phyloP scores from a whole-genome alignment of 2,329 filamentous ascomycete species.

The Colletotrichum ledebouriae region DNA sequence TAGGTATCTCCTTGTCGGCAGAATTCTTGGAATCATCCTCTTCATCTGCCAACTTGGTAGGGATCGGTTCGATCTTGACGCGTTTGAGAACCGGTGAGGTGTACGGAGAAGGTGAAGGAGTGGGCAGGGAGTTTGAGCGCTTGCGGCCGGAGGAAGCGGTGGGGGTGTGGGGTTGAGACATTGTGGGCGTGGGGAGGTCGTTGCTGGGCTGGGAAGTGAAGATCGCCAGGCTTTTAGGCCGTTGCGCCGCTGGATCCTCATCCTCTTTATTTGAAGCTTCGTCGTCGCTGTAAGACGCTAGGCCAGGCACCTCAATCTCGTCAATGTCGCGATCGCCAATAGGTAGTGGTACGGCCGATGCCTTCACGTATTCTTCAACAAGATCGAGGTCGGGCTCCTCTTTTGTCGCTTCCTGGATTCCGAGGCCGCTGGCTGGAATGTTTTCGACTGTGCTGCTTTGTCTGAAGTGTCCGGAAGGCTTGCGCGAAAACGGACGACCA shows the following conservation, averaged over 20 bases:
- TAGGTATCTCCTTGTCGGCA: constrained; percentile 36
- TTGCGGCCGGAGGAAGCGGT: constrained; percentile 54
- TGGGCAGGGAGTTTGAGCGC: constrained; percentile 65
- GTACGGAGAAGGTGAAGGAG: constrained; percentile 49
- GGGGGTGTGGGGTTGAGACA: constrained; percentile 53
- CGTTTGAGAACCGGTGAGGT: constrained; percentile 42
- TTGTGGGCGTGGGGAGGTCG: constrained; percentile 51
- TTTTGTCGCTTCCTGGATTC: constrained; percentile 36
- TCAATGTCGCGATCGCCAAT: constrained; percentile 76
- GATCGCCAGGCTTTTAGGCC: constrained; percentile 64
- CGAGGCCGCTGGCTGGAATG: constrained; percentile 51
- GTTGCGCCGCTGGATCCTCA: constrained; percentile 48
- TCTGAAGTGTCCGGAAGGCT: constrained; percentile 56
- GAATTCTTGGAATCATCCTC: constrained; percentile 10
- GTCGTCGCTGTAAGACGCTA: constrained; percentile 73
- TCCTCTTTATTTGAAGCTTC: constrained; percentile 63
- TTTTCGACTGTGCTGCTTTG: constrained; percentile 56
- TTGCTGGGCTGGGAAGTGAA: constrained; percentile 47
- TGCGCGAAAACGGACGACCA: constrained; percentile 63
- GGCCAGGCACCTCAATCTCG: constrained; percentile 84
- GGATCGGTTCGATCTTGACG: constrained; percentile 24
- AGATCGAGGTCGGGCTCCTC: constrained; percentile 31
- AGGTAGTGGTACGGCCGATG: constrained; percentile 77
- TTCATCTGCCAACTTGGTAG: constrained; percentile 10
- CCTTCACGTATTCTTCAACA: constrained; percentile 58